phyloP scores from a whole-genome alignment of 306 rosid genomes.

The Sindora glabra region DNA sequence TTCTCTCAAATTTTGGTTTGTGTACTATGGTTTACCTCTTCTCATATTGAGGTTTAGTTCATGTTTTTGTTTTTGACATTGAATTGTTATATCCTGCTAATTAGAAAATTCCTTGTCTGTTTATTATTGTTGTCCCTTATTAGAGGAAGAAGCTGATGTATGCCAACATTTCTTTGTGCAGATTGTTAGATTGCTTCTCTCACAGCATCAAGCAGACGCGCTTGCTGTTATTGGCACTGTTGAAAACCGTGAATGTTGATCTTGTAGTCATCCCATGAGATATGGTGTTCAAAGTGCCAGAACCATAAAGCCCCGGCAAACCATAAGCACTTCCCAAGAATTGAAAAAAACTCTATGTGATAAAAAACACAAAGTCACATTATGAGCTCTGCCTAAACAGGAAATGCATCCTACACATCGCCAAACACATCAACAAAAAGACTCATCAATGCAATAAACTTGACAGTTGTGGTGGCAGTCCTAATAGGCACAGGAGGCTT shows the following conservation, averaged over 20 bases:
- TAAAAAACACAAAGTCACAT: constrained; percentile 87
- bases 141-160: no score
- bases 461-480: constrained; percentile 90
- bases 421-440: constrained; percentile 90
- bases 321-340: constrained; percentile 52
- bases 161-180: constrained; percentile 27
- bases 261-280: constrained; percentile 48
- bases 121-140: no score
- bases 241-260: constrained; percentile 42
- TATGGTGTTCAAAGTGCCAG: constrained; percentile 67
- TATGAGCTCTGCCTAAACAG: constrained; percentile 82
- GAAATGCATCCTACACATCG: constrained; percentile 87
- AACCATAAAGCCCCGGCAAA: constrained; percentile 42
- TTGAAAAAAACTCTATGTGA: constrained; percentile 89
- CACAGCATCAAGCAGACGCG: constrained; percentile 32
- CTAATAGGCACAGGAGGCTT: constrained; percentile 94
- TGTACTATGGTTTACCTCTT: no score
- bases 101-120: neutral
- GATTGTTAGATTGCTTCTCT: constrained; percentile 71
- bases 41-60: no score
- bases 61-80: no score
- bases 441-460: constrained; percentile 92
- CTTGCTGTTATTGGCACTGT: constrained; percentile 72
- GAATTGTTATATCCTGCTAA: neutral
- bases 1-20: no score